phyloP scores from a whole-genome alignment of 2,329 filamentous ascomycete species.

The Hymenoscyphus occultus region DNA sequence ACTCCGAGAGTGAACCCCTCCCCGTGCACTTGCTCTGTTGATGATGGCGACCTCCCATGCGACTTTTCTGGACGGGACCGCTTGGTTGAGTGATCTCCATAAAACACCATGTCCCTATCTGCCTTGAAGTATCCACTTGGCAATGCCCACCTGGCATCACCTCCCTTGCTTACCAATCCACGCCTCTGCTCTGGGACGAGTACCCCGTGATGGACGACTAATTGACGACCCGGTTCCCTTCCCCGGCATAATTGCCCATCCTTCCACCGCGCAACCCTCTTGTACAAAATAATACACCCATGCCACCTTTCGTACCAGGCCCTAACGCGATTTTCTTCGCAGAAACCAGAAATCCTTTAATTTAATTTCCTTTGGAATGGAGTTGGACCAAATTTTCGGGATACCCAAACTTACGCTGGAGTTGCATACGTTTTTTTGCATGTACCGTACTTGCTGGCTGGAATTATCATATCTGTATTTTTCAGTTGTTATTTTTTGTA shows the following conservation, averaged over 20 bases:
- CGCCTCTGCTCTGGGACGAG: background rate
- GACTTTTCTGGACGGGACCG: background rate
- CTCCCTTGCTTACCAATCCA: background rate
- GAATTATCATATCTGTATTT: background rate
- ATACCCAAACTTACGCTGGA: background rate
- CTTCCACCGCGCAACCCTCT: background rate
- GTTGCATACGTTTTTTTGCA: background rate
- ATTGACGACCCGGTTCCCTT: background rate
- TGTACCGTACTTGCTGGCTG: background rate
- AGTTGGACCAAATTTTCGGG: background rate
- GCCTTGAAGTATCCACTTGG: background rate
- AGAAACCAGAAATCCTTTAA: background rate
- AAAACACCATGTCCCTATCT: background rate
- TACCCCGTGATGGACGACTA: background rate
- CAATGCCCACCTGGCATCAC: too few species aligned
- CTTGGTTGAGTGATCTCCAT: background rate
- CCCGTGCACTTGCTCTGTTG: background rate
- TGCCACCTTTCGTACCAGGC: background rate
- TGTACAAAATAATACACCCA: background rate
- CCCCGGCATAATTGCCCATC: background rate
- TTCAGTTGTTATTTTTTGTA: background rate
- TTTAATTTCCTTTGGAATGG: constrained; percentile 1
- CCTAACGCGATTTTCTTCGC: background rate
- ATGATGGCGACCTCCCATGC: background rate
- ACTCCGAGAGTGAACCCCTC: background rate